phyloP scores from a whole-genome alignment of 1,139 yeast species.

The Candida smagusa region DNA sequence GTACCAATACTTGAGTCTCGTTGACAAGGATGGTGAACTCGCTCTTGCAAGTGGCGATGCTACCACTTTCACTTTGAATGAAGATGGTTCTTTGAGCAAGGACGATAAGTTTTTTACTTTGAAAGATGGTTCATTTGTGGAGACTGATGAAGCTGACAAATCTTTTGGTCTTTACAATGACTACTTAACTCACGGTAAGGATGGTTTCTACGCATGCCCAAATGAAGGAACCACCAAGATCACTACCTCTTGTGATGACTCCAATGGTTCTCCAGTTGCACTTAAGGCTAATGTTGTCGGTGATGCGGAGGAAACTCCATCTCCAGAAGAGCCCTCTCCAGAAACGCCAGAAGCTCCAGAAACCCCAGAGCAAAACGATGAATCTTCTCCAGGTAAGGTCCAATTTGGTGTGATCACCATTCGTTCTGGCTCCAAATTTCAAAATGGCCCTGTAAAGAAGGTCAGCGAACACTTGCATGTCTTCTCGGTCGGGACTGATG shows the following conservation, averaged over 20 bases:
- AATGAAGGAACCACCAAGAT: slow-evolving; percentile 10
- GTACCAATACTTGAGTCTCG: slow-evolving; percentile 18
- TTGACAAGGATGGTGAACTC: slow-evolving; percentile 16
- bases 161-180: slow-evolving; percentile 16
- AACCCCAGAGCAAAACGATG: slow-evolving; percentile 1
- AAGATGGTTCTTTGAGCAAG: slow-evolving; percentile 16
- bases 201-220: slow-evolving; percentile 20
- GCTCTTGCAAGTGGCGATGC: slow-evolving; percentile 15
- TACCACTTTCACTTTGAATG: slow-evolving; percentile 13
- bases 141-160: slow-evolving; percentile 13
- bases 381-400: slow-evolving; percentile 2
- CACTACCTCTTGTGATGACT: slow-evolving; percentile 7
- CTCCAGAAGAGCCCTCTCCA: not conserved
- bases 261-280: slow-evolving; percentile 12
- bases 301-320: slow-evolving; percentile 1
- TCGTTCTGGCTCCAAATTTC: slow-evolving; percentile 21
- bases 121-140: slow-evolving; percentile 11
- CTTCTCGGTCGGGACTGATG: slow-evolving; percentile 31
- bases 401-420: slow-evolving; percentile 18
- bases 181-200: slow-evolving; percentile 11
- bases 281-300: slow-evolving; percentile 6
- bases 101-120: slow-evolving; percentile 17
- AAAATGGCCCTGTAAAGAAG: slow-evolving; percentile 22
- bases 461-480: slow-evolving; percentile 29
- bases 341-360: not conserved